Conservation (phyloP, 305 asterid species). For the Solanum aculeatissimum region DNA sequence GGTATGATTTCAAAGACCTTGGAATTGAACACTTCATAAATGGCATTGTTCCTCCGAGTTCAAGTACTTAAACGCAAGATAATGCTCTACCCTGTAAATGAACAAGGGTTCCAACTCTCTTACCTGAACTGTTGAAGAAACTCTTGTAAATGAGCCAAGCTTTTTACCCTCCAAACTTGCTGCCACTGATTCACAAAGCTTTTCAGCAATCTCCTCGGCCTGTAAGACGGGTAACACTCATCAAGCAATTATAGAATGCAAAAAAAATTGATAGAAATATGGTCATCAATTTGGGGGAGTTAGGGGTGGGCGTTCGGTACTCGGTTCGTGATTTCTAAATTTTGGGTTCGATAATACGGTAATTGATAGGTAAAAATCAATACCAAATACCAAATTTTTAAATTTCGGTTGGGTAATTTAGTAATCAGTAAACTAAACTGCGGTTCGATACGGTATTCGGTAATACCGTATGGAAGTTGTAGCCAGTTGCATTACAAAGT, state of each 20-base stretch:
- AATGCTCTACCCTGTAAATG: neutral
- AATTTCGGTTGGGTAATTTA: no score
- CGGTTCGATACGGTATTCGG: no score
- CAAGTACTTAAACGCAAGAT: neutral
- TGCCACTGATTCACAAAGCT: conserved; percentile 90
- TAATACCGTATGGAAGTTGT: no score
- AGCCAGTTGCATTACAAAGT: no score
- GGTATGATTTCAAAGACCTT: neutral
- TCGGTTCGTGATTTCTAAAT: no score
- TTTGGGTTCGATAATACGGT: no score
- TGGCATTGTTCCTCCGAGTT: neutral
- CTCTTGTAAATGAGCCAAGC: conserved; percentile 77
- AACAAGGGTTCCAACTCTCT: neutral
- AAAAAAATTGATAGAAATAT: neutral
- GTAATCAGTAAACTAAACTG: no score
- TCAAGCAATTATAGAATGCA: neutral
- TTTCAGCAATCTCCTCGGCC: conserved; percentile 98
- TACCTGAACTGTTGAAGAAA: conserved; percentile 92
- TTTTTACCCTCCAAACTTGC: conserved; percentile 93
- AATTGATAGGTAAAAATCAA: no score
- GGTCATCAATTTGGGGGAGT: neutral
- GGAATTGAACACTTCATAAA: neutral
- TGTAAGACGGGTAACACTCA: conserved; percentile 8
- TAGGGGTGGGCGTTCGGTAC: no score
- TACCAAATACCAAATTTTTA: no score